phyloP scores from a whole-genome alignment of 768 basidiomycete species.

The Rhizopogon rudus region DNA sequence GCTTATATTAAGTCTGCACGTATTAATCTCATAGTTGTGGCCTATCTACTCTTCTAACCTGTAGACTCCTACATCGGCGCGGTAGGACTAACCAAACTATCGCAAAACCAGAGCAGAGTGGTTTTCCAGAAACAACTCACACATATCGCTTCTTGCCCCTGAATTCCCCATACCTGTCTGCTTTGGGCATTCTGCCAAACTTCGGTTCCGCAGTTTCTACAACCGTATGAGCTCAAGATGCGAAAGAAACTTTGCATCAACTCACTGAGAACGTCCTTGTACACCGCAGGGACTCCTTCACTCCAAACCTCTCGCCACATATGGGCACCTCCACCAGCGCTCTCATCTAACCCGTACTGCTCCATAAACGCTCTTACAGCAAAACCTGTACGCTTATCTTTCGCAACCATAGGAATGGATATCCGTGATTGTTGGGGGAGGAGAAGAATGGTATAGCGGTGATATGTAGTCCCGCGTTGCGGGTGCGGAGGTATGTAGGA shows the following conservation, averaged over 20 bases:
- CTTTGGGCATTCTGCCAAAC: slow-evolving; percentile 24
- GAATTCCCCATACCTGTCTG: slow-evolving; percentile 24
- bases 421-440: slow-evolving; percentile 58
- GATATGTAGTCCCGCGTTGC: slow-evolving; percentile 81
- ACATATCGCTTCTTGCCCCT: slow-evolving; percentile 26
- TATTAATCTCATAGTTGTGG: no score
- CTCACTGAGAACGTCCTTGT: slow-evolving; percentile 64
- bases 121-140: not conserved
- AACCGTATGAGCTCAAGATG: not conserved
- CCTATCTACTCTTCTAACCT: no score
- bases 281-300: slow-evolving; percentile 57
- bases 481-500: slow-evolving; percentile 90
- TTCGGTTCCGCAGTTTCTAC: slow-evolving; percentile 18
- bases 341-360: slow-evolving; percentile 47
- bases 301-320: slow-evolving; percentile 86
- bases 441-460: slow-evolving; percentile 80
- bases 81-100: no score
- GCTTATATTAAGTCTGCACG: no score
- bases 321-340: slow-evolving; percentile 64
- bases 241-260: slow-evolving; percentile 10
- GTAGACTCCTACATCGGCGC: no score
- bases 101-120: no score
- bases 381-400: slow-evolving; percentile 52
- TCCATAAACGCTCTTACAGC: slow-evolving; percentile 59
- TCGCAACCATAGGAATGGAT: slow-evolving; percentile 42